Percentiles rank a stretch among this genome's conserved stretches.
Evolutionary conservation across 305 asterid species (phyloP).

Genomic region (Withania somnifera): DNA sequence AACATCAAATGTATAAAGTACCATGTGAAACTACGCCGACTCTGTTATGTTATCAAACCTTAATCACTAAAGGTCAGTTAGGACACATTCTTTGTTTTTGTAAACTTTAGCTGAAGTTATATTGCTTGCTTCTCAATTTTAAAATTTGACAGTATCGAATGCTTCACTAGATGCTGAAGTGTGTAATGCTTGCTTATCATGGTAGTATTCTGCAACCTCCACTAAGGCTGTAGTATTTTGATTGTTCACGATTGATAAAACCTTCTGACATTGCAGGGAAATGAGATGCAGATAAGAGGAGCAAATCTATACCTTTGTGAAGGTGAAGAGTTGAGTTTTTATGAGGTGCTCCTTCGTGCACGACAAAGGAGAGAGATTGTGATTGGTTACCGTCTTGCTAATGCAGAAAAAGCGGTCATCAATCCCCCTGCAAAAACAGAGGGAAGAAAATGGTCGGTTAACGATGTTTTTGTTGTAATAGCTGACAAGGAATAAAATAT

Average conservation of each 20-base stretch:
- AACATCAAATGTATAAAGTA: neutral
- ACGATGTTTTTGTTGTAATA: conserved; percentile 67
- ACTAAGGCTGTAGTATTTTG: neutral
- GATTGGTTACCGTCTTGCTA: conserved; percentile 70
- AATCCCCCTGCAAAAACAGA: conserved; percentile 58
- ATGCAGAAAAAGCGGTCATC: conserved; percentile 61
- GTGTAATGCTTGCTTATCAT: neutral
- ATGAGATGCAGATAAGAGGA: conserved; percentile 84
- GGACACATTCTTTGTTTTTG: neutral
- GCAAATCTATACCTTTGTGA: conserved; percentile 55
- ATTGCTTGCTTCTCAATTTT: neutral
- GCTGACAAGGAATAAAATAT: conserved; percentile 60
- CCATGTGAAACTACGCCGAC: neutral
- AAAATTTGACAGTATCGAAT: neutral
- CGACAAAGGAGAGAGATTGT: conserved; percentile 77
- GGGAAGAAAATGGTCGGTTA: conserved; percentile 53
- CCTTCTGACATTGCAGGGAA: conserved; percentile 43
- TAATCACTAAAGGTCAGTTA: neutral
- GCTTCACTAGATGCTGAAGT: neutral
- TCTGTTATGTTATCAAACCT: neutral
- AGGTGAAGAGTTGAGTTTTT: conserved; percentile 74
- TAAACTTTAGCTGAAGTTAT: neutral
- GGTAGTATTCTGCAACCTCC: neutral
- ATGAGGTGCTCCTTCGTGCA: conserved; percentile 64
- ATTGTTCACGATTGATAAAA: neutral